Conservation (phyloP, 208 protist genomes). For the Naegleria fowleri region DNA sequence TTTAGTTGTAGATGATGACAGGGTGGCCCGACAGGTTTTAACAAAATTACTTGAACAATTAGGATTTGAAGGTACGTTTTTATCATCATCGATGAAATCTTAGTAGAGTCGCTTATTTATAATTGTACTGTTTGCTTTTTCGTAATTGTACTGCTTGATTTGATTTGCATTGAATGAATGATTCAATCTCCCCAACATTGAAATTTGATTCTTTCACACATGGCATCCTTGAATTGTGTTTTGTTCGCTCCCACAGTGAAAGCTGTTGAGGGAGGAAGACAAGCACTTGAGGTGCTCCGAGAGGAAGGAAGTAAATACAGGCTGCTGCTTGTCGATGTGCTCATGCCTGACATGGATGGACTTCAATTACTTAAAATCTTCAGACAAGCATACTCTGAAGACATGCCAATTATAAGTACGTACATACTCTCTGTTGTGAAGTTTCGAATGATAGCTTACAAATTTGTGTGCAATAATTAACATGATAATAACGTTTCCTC, state of each 20-base stretch:
- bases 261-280: slow-evolving; percentile 3
- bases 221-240: no score
- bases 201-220: no score
- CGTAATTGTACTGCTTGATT: not conserved
- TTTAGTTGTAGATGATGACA: slow-evolving; percentile 13
- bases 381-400: not conserved
- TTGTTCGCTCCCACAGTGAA: not conserved
- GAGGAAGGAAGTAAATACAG: not conserved
- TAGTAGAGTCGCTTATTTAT: not conserved
- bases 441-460: not conserved
- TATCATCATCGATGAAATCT: not conserved
- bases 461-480: not conserved
- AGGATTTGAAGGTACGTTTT: slow-evolving; percentile 2
- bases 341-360: slow-evolving; percentile 24
- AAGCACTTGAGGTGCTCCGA: not conserved
- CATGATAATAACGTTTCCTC: no score
- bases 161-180: not conserved
- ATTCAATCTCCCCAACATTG: not conserved
- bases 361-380: not conserved
- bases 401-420: slow-evolving; percentile 20
- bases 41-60: not conserved
- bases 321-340: not conserved
- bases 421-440: not conserved
- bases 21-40: not conserved
- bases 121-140: not conserved